These are phyloP conservation scores for Fusarium euwallaceae DNA, from an alignment of 2,329 filamentous ascomycete genomes.

Conservation along the genomic window DNA sequence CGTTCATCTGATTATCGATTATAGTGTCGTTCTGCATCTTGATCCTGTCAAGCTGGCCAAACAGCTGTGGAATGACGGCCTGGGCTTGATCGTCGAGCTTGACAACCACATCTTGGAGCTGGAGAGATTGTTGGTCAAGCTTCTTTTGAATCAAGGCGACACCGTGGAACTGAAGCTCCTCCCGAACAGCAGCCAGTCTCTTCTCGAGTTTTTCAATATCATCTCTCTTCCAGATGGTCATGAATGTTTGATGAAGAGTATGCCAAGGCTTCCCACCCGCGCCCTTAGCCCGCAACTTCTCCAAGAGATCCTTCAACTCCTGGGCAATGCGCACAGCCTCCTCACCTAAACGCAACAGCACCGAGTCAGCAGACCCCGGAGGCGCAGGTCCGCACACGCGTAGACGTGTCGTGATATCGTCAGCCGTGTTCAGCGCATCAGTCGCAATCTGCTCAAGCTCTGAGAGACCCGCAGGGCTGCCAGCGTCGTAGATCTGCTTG, in stretches of 20 bases:
- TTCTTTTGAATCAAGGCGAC: not conserved
- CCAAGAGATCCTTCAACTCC: not conserved
- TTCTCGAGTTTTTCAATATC: not conserved
- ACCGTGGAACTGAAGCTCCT: not conserved
- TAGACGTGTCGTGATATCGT: not conserved
- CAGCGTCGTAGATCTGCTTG: not conserved
- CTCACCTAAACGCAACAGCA: not conserved
- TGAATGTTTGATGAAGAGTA: not conserved
- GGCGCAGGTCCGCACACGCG: not conserved
- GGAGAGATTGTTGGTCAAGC: not conserved
- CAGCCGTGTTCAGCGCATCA: not conserved
- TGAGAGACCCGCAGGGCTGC: not conserved
- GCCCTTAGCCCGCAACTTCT: not conserved
- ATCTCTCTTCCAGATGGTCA: not conserved
- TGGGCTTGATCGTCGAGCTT: not conserved
- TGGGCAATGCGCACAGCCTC: not conserved
- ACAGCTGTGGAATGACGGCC: not conserved
- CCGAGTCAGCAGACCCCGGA: not conserved
- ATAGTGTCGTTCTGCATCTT: not conserved
- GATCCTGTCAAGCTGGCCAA: not conserved
- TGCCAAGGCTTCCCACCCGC: not conserved
- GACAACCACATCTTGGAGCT: not conserved
- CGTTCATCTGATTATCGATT: not conserved
- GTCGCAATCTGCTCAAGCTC: not conserved
- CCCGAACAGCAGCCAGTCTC: not conserved